Percentiles rank a stretch among this genome's conserved stretches.
These are phyloP conservation scores for Cercophora sp. DNA, from an alignment of 495 filamentous ascomycete species.

Conservation along the genomic window DNA sequence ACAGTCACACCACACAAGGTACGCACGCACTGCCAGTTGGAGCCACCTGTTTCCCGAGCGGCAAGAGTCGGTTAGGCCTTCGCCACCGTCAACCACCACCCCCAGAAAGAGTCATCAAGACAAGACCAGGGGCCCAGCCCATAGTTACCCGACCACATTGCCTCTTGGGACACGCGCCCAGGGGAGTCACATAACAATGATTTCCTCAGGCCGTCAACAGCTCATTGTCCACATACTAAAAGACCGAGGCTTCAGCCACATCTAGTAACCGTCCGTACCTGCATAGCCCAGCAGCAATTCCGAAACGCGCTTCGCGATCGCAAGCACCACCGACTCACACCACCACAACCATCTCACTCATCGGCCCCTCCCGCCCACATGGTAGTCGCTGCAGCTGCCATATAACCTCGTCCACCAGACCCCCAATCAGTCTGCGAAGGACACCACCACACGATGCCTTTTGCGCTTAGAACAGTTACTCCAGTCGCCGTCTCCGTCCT, in stretches of 20 bases:
- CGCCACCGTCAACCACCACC: constrained; percentile 29
- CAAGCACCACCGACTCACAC: constrained; percentile 1
- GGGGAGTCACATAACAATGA: constrained; percentile 34
- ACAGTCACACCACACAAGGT: constrained; percentile 29
- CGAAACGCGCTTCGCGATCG: constrained; percentile 4
- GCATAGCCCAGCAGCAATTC: too few relatives aligned
- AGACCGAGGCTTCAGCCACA: constrained; percentile 16
- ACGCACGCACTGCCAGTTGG: constrained; percentile 34
- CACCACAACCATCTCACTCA: neutral
- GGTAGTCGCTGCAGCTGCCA: constrained; percentile 35
- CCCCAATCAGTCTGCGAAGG: constrained; percentile 31
- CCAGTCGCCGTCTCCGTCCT: constrained; percentile 56
- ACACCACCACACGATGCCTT: constrained; percentile 46
- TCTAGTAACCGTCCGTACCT: constrained; percentile 18
- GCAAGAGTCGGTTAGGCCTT: constrained; percentile 37
- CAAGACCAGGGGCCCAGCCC: constrained; percentile 30
- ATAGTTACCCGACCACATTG: constrained; percentile 34
- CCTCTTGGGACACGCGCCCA: constrained; percentile 33
- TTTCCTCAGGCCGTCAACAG: constrained; percentile 16
- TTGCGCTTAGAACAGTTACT: constrained; percentile 43
- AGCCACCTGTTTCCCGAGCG: constrained; percentile 42
- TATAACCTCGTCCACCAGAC: constrained; percentile 28
- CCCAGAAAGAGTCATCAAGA: constrained; percentile 44
- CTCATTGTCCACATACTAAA: constrained; percentile 14
- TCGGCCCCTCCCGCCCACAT: constrained; percentile 22